phyloP scores from a whole-genome alignment of 1,139 yeast genomes.

The Sugiyamaella xylanicola region DNA sequence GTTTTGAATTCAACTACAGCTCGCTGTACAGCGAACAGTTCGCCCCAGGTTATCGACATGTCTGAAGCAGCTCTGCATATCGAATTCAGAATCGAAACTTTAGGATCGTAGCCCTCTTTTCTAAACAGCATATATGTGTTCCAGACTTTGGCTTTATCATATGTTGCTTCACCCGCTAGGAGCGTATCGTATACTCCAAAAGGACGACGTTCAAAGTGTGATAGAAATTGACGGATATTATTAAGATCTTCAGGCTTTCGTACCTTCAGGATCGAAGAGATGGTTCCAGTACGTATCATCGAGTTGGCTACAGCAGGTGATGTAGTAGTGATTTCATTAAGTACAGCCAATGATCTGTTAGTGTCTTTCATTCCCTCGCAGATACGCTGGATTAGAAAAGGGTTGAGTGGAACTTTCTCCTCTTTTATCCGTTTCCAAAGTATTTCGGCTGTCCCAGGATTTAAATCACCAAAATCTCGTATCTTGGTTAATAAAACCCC shows the following conservation, averaged over 20 bases:
- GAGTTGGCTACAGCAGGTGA: background rate
- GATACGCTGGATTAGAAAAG: slow-evolving; percentile 30
- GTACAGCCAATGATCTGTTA: slow-evolving; percentile 18
- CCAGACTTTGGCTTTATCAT: slow-evolving; percentile 35
- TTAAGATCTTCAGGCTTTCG: slow-evolving; percentile 6
- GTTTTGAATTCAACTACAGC: slow-evolving; percentile 60
- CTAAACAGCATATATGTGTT: slow-evolving; percentile 31
- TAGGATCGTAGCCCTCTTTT: slow-evolving; percentile 32
- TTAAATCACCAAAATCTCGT: slow-evolving; percentile 29
- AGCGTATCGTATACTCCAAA: slow-evolving; percentile 25
- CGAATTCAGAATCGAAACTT: slow-evolving; percentile 28
- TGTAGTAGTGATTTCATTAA: slow-evolving; percentile 13
- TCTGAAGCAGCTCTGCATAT: slow-evolving; percentile 37
- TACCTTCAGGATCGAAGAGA: slow-evolving; percentile 7
- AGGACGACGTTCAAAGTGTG: slow-evolving; percentile 5
- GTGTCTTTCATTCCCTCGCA: slow-evolving; percentile 27
- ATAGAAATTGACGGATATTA: background rate
- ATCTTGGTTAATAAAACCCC: slow-evolving; percentile 30
- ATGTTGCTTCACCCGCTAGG: slow-evolving; percentile 28
- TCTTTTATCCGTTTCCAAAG: slow-evolving; percentile 32
- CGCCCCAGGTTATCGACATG: slow-evolving; percentile 48
- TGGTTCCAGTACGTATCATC: background rate
- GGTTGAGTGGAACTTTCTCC: slow-evolving; percentile 25
- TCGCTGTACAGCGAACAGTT: slow-evolving; percentile 58
- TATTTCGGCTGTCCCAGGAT: slow-evolving; percentile 27